These are phyloP conservation scores for Pyrrhoderma noxium DNA, from an alignment of 1,284 basidiomycete genomes.

Conservation along the genomic window DNA sequence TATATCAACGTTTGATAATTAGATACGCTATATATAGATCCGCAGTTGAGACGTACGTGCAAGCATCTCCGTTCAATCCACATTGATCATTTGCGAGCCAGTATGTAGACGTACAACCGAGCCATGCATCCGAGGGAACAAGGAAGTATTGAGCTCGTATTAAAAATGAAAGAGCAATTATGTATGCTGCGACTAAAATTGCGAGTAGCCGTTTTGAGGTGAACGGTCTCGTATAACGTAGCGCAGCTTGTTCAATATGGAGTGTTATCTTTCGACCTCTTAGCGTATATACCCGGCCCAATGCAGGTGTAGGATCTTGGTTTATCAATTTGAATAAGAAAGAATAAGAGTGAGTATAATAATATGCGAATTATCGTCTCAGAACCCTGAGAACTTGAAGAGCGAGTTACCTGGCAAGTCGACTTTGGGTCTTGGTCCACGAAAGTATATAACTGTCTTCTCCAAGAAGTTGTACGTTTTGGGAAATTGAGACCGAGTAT, in stretches of 20 bases:
- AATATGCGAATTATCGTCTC: background rate
- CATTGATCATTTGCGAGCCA: slow-evolving; percentile 69
- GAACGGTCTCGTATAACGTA: slow-evolving; percentile 43
- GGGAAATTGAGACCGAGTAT: slow-evolving; percentile 7
- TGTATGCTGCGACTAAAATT: slow-evolving; percentile 53
- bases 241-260: slow-evolving; percentile 45
- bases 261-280: slow-evolving; percentile 32
- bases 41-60: slow-evolving; percentile 28
- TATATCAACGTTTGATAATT: too few relatives aligned
- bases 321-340: too few relatives aligned
- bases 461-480: slow-evolving; percentile 22
- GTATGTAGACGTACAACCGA: slow-evolving; percentile 63
- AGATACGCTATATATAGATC: too few relatives aligned
- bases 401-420: slow-evolving; percentile 44
- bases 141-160: slow-evolving; percentile 65
- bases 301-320: slow-evolving; percentile 47
- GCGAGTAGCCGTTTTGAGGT: slow-evolving; percentile 47
- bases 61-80: slow-evolving; percentile 64
- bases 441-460: slow-evolving; percentile 34
- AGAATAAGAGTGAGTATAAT: background rate
- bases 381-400: background rate
- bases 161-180: slow-evolving; percentile 68
- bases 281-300: slow-evolving; percentile 37
- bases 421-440: slow-evolving; percentile 52
- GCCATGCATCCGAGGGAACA: slow-evolving; percentile 53